Evolutionary conservation across 148 eudicot genomes (phyloP).

Genomic region (Polygonum maritimum): DNA sequence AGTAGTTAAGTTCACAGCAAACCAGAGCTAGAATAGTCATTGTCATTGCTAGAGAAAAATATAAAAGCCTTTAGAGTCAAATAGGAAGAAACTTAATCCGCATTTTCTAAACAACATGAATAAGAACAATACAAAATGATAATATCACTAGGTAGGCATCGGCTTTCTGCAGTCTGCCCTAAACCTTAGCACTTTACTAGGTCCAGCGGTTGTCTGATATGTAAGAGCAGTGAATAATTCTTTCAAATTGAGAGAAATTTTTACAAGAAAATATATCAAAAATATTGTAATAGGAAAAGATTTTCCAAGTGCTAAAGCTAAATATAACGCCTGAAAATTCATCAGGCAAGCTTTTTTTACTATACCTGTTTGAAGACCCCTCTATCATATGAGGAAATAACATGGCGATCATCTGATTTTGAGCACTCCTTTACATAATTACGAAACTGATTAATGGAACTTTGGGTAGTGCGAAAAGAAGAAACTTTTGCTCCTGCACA

Average conservation of each 20-base stretch:
- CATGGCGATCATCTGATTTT: conserved; percentile 31
- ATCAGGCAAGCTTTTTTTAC: background rate
- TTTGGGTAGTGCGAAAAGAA: conserved; percentile 34
- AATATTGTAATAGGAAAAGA: background rate
- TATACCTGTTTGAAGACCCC: conserved; percentile 32
- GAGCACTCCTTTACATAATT: conserved; percentile 27
- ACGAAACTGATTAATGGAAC: conserved; percentile 25
- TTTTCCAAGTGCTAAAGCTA: background rate
- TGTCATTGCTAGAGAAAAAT: background rate
- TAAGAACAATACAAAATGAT: background rate
- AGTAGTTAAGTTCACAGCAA: background rate
- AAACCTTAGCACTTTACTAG: background rate
- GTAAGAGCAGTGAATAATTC: background rate
- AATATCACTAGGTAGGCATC: background rate
- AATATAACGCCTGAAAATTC: background rate
- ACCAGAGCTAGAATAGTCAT: background rate
- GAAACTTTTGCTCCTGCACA: conserved; percentile 46
- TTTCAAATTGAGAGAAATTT: background rate
- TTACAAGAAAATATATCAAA: background rate
- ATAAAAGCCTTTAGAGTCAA: background rate
- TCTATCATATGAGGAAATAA: conserved; percentile 41
- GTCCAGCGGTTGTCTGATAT: background rate
- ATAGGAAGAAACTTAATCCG: background rate
- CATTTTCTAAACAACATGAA: background rate
- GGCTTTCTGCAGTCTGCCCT: background rate